Percentiles rank a stretch among this genome's conserved stretches.
Conservation (phyloP, 2,329 filamentous ascomycete species). For the Monascus ruber region DNA sequence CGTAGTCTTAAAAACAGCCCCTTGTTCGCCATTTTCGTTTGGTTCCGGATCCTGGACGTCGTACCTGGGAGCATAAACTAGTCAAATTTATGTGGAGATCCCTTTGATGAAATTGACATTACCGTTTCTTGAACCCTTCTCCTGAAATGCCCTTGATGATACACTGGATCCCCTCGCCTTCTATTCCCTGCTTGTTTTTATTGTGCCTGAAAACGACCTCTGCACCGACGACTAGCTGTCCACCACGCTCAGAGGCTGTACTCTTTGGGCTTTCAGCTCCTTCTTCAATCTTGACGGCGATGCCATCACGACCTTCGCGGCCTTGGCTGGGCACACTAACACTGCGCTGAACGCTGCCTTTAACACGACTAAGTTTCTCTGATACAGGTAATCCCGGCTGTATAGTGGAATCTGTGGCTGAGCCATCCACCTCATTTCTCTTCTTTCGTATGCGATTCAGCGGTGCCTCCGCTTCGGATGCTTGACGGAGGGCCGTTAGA, state of each 20-base stretch:
- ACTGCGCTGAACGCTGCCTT: conserved; percentile 29
- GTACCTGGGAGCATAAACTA: conserved; percentile 40
- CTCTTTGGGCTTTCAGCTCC: conserved; percentile 32
- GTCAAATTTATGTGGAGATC: conserved; percentile 4
- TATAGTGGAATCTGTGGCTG: conserved; percentile 34
- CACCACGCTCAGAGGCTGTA: conserved; percentile 32
- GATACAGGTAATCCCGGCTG: conserved; percentile 26
- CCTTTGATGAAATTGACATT: conserved; percentile 6
- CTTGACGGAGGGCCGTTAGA: conserved; percentile 37
- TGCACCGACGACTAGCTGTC: conserved; percentile 34
- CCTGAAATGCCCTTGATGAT: conserved; percentile 65
- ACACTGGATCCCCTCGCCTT: conserved; percentile 56
- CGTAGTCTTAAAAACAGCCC: conserved; percentile 53
- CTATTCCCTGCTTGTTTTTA: conserved; percentile 39
- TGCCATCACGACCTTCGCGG: conserved; percentile 25
- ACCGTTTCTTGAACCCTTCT: conserved; percentile 58
- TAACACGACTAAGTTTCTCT: conserved; percentile 35
- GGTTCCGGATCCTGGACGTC: conserved; percentile 71
- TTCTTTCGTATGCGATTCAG: conserved; percentile 34
- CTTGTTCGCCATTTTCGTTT: conserved; percentile 55
- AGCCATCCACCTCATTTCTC: conserved; percentile 33
- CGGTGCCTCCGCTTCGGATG: conserved; percentile 35
- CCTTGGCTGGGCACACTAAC: conserved; percentile 32
- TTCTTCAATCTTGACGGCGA: conserved; percentile 33
- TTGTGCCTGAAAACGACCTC: conserved; percentile 42